phyloP scores from a whole-genome alignment of 2,329 filamentous ascomycete genomes.

The Allantophomopsis lycopodina region DNA sequence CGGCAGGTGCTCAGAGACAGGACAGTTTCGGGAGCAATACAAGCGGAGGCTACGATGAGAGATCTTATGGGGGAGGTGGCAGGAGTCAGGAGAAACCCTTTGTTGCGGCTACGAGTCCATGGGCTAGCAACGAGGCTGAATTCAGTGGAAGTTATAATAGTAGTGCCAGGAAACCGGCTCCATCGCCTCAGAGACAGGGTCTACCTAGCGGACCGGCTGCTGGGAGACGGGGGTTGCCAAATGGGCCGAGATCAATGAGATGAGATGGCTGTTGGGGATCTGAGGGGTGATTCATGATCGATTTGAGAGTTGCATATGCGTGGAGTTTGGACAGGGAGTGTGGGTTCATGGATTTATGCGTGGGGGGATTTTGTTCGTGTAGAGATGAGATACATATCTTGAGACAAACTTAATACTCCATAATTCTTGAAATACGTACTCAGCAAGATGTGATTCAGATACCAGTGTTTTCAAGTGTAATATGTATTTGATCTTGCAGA shows the following conservation, averaged over 20 bases:
- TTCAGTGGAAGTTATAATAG: slow-evolving; percentile 22
- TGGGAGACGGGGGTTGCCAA: slow-evolving; percentile 11
- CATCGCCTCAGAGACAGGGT: slow-evolving; percentile 13
- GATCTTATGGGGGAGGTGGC: slow-evolving; percentile 15
- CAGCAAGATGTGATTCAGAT: too few relatives aligned
- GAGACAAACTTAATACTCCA: too few relatives aligned
- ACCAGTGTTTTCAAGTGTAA: too few relatives aligned
- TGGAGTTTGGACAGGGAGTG: too few relatives aligned
- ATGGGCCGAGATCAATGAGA: slow-evolving; percentile 12
- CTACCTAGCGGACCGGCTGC: slow-evolving; percentile 28
- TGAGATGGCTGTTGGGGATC: slow-evolving; percentile 1
- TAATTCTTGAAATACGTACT: too few relatives aligned
- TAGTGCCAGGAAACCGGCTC: slow-evolving; percentile 20
- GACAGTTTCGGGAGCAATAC: slow-evolving; percentile 24
- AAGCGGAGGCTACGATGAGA: slow-evolving; percentile 7
- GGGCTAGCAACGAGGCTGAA: slow-evolving; percentile 27
- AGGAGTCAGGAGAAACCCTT: slow-evolving; percentile 23
- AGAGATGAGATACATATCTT: too few relatives aligned
- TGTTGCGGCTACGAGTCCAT: slow-evolving; percentile 31
- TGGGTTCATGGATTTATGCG: too few relatives aligned
- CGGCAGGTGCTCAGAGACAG: slow-evolving; percentile 3
- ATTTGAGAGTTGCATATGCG: too few relatives aligned
- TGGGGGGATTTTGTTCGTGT: too few relatives aligned
- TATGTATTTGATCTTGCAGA: too few relatives aligned
- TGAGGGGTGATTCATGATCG: too few relatives aligned